Base-by-base conservation (phyloP, 1,139 yeast genomes). In the Suhomyces anneliseae region DNA sequence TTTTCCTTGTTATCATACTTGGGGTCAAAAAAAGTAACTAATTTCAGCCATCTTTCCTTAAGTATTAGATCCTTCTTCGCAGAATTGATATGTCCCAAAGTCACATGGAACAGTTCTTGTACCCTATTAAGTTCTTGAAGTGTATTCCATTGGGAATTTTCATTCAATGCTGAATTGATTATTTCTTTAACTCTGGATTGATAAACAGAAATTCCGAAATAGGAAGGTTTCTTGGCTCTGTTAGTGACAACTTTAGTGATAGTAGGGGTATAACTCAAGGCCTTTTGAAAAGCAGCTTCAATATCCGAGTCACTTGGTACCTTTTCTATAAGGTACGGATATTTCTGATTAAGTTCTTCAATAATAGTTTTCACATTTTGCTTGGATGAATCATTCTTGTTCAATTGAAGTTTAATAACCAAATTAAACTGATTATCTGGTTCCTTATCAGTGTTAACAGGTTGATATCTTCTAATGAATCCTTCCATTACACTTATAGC, bases 361-460 rank as follows among this genome's bases (percentile, higher is more conserved):
- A 86, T 61, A 4, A 88, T 70, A 0, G 49, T 56, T 48, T 70
- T 70, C 2, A 83, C 77, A 57, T 87, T 87, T 1, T 57, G 54
- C 40, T 79, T 62, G 0, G 93, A 80, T 0, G 90, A 79, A 38
- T 78, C 64, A 1, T 56, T 51, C 0, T 57, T 56, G 8, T 58
- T 56, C 14, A 48, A 40, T 26, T 44, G 34, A 44, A 90, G 66
- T 34, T 56, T 47, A 8, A 93, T 81, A 2, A 88, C 70, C 15
- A 70, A 53, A 56, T 89, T 90, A 69, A 92, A 93, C 34, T 65
- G 55, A 24, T 69, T 66, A 60, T 93, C 98, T 0, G 97, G 97
- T 2, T 60, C 60, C 29, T 56, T 62, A 0, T 54, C 47, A 0
- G 68, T 53, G 48, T 78, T 66, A 0, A 89, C 75, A 0, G 83